Evolutionary conservation across 441 rosid species (phyloP).

Genomic region (Biscutella laevigata): DNA sequence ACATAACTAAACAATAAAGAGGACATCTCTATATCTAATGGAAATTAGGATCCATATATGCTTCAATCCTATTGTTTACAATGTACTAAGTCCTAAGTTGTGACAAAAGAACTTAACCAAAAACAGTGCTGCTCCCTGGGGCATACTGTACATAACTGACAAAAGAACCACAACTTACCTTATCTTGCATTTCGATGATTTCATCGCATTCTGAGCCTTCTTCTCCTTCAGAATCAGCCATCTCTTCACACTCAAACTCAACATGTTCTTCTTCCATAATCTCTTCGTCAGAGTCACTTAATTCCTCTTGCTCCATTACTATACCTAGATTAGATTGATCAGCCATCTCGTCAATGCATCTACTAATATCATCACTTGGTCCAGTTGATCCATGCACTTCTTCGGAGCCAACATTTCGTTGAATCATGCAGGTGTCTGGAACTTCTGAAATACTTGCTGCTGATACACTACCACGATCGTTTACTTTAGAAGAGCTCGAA

Average conservation of each 20-base stretch:
- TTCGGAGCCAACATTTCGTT: slow-evolving; percentile 24
- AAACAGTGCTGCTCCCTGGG: neutral
- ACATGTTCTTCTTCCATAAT: slow-evolving; percentile 79
- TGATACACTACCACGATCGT: slow-evolving; percentile 28
- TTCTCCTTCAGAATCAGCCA: slow-evolving; percentile 95
- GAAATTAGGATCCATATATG: slow-evolving; percentile 4
- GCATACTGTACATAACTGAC: slow-evolving; percentile 2
- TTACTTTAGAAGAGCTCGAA: slow-evolving; percentile 40
- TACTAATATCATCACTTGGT: slow-evolving; percentile 24
- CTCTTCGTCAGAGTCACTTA: slow-evolving; percentile 94
- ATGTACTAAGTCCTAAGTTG: slow-evolving; percentile 1
- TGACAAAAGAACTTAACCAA: neutral
- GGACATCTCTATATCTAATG: neutral
- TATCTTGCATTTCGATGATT: slow-evolving; percentile 36
- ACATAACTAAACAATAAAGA: slow-evolving; percentile 11
- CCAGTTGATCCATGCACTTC: slow-evolving; percentile 26
- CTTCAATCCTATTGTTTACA: neutral
- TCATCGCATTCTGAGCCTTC: slow-evolving; percentile 49
- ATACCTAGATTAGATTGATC: slow-evolving; percentile 70
- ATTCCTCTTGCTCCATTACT: slow-evolving; percentile 97
- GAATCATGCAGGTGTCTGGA: slow-evolving; percentile 21
- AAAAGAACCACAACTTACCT: slow-evolving; percentile 36
- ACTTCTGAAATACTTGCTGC: slow-evolving; percentile 29
- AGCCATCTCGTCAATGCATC: slow-evolving; percentile 35
- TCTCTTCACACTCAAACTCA: slow-evolving; percentile 96